phyloP scores from a whole-genome alignment of 108 stramenopile genomes.

The Cyclotella cryptica region DNA sequence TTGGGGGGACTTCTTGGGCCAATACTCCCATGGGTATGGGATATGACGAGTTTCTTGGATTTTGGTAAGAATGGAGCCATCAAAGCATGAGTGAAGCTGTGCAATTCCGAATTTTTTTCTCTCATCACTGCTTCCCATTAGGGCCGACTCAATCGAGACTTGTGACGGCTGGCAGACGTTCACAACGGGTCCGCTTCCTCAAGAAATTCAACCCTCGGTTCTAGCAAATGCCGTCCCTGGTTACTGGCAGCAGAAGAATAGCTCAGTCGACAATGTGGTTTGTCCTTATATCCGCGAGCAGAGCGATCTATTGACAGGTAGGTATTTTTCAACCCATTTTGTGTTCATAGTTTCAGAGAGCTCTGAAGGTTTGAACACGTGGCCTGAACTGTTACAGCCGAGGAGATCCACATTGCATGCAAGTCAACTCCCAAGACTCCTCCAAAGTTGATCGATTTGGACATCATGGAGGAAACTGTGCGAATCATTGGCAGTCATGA shows the following conservation, averaged over 20 bases:
- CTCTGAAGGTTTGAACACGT: neutral
- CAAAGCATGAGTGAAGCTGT: neutral
- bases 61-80: neutral
- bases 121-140: neutral
- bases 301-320: neutral
- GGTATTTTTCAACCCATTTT: neutral
- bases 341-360: neutral
- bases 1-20: neutral
- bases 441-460: neutral
- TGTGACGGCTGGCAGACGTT: neutral
- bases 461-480: neutral
- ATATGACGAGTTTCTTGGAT: slow-evolving; percentile 8
- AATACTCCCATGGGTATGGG: slow-evolving; percentile 5
- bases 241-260: neutral
- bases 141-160: slow-evolving; percentile 2
- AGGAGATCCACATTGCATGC: slow-evolving; percentile 2
- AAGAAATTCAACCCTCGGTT: neutral
- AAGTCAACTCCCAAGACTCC: neutral
- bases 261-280: neutral
- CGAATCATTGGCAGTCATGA: neutral
- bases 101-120: neutral
- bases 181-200: neutral
- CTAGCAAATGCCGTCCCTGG: neutral
- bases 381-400: neutral
- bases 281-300: neutral